Conservation (phyloP, 2,329 filamentous ascomycete genomes). For the Ophiocordyceps camponoti-saundersi region DNA sequence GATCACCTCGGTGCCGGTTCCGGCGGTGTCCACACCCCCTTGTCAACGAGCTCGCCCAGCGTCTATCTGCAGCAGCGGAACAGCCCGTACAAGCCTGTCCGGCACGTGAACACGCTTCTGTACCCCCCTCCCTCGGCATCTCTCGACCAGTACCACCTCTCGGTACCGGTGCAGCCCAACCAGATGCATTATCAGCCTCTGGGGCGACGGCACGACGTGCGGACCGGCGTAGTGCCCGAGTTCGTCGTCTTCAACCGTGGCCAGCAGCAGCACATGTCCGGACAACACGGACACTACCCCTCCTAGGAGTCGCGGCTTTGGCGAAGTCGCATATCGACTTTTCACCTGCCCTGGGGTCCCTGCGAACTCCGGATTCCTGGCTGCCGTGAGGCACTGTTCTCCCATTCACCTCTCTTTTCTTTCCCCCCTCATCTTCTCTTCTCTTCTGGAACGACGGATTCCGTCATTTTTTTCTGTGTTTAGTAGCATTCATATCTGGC, state of each 20-base stretch:
- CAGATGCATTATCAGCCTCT: constrained; percentile 76
- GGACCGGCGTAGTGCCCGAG: constrained; percentile 55
- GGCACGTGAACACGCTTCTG: constrained; percentile 77
- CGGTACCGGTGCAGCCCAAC: constrained; percentile 38
- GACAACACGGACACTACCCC: constrained; percentile 16
- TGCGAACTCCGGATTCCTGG: not conserved
- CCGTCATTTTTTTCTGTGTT: constrained; percentile 3
- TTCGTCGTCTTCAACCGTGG: constrained; percentile 23
- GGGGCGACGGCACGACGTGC: constrained; percentile 49
- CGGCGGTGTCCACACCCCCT: constrained; percentile 37
- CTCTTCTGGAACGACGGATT: not conserved
- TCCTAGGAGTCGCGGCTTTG: constrained; percentile 14
- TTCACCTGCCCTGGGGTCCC: not conserved
- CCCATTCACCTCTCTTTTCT: not conserved
- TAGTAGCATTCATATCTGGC: not conserved
- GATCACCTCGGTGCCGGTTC: constrained; percentile 38
- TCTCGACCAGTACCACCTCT: constrained; percentile 54
- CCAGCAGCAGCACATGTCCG: constrained; percentile 11
- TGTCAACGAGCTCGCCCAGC: constrained; percentile 61
- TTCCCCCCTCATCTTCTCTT: not conserved
- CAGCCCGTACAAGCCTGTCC: constrained; percentile 84
- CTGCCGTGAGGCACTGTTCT: not conserved
- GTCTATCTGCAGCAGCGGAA: constrained; percentile 75
- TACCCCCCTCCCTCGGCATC: constrained; percentile 72
- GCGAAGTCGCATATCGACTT: not conserved